Evolutionary conservation across 495 filamentous ascomycete species (phyloP).

Genomic region (Darksidea phi): DNA sequence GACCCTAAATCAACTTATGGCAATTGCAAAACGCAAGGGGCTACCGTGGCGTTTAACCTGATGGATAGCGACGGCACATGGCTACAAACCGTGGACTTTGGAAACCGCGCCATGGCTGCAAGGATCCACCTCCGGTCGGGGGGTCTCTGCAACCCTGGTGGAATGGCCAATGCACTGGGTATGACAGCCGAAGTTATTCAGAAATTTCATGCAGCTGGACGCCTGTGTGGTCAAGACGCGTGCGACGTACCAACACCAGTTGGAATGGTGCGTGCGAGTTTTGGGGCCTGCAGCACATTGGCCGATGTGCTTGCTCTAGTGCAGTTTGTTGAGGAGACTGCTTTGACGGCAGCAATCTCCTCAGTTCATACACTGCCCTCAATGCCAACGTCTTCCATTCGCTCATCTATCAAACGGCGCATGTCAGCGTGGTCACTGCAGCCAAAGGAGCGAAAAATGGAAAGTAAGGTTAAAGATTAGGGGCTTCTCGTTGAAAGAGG

Average conservation of each 20-base stretch:
- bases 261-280: constrained; percentile 64
- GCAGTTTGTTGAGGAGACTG: constrained; percentile 56
- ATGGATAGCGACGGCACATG: constrained; percentile 53
- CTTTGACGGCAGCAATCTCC: constrained; percentile 20
- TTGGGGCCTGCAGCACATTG: constrained; percentile 70
- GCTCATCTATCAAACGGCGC: no score
- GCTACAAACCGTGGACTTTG: constrained; percentile 60
- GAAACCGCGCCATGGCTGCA: constrained; percentile 55
- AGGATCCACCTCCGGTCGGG: constrained; percentile 70
- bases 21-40: constrained; percentile 62
- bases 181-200: constrained; percentile 59
- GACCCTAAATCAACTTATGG: constrained; percentile 52
- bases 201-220: constrained; percentile 60
- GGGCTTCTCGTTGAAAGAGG: no score
- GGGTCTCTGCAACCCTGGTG: constrained; percentile 62
- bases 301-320: constrained; percentile 61
- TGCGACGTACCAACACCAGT: constrained; percentile 56
- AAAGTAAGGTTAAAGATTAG: no score
- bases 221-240: constrained; percentile 59
- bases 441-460: no score
- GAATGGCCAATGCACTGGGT: constrained; percentile 50
- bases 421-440: no score
- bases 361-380: no score
- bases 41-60: constrained; percentile 71
- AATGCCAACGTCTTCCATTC: no score